These are phyloP conservation scores for Pterocarpus macrocarpus DNA, from an alignment of 306 rosid genomes.

Conservation along the genomic window DNA sequence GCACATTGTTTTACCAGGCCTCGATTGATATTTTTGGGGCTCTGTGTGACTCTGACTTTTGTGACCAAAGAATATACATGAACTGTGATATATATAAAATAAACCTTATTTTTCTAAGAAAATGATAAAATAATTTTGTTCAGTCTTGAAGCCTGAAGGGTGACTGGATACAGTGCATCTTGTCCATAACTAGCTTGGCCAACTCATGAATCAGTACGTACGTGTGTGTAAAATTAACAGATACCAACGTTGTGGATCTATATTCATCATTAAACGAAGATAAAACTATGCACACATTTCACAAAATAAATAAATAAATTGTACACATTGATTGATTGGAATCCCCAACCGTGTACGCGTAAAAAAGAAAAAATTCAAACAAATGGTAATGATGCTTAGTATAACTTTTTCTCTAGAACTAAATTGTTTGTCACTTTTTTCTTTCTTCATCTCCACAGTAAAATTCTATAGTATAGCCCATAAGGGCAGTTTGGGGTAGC, in stretches of 20 bases:
- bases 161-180: not conserved
- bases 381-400: too few species aligned
- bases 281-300: not conserved
- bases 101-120: not conserved
- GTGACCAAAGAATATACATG: not conserved
- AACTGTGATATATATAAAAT: not conserved
- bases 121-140: not conserved
- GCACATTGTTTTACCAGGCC: not conserved
- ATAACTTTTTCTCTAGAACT: too few species aligned
- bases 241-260: not conserved
- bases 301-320: not conserved
- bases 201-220: not conserved
- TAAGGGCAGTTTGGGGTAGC: too few species aligned
- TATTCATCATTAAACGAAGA: not conserved
- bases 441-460: too few species aligned
- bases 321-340: not conserved
- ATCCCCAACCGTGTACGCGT: not conserved
- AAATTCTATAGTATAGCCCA: too few species aligned
- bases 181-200: not conserved
- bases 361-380: too few species aligned
- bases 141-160: not conserved
- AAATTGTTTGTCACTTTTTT: too few species aligned
- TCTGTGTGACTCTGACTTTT: not conserved
- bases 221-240: not conserved
- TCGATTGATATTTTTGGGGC: conserved; percentile 15